These are phyloP conservation scores for Aspergillus wentii DNA, from an alignment of 495 filamentous ascomycete genomes.

Conservation along the genomic window DNA sequence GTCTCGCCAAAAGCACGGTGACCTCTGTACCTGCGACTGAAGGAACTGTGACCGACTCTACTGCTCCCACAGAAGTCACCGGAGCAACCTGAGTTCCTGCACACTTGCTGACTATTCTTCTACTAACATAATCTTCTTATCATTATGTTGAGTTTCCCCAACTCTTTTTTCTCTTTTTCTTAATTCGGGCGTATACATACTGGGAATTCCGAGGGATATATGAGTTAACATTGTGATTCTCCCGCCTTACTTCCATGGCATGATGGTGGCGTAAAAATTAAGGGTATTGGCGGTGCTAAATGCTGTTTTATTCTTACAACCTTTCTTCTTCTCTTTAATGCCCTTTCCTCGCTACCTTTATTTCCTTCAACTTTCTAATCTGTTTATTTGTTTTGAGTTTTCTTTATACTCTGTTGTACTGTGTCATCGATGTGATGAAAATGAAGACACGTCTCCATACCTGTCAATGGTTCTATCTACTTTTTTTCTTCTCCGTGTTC, in stretches of 20 bases:
- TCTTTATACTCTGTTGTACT: constrained; percentile 11
- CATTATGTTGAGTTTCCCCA: constrained; percentile 19
- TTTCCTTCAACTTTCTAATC: constrained; percentile 18
- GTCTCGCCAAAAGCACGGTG: constrained; percentile 28
- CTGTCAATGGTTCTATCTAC: constrained; percentile 23
- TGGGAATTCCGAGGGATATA: constrained; percentile 31
- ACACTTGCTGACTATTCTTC: constrained; percentile 24
- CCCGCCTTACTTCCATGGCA: constrained; percentile 27
- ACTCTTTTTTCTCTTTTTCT: constrained; percentile 22
- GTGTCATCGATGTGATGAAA: constrained; percentile 19
- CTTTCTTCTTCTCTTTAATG: constrained; percentile 13
- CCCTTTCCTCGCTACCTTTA: constrained; percentile 7
- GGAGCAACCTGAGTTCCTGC: constrained; percentile 25
- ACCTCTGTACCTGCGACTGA: constrained; percentile 29
- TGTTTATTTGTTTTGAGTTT: constrained; percentile 8
- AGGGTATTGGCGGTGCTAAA: constrained; percentile 20
- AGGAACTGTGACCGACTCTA: constrained; percentile 24
- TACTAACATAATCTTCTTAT: constrained; percentile 33
- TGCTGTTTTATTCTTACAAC: constrained; percentile 22
- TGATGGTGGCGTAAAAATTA: constrained; percentile 32
- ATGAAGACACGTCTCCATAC: constrained; percentile 17
- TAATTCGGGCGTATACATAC: constrained; percentile 44
- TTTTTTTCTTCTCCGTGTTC: constrained; percentile 18
- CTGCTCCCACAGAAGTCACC: constrained; percentile 26
- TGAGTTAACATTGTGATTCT: no score